phyloP scores from a whole-genome alignment of 345 rosid genomes.

The Punica granatum region DNA sequence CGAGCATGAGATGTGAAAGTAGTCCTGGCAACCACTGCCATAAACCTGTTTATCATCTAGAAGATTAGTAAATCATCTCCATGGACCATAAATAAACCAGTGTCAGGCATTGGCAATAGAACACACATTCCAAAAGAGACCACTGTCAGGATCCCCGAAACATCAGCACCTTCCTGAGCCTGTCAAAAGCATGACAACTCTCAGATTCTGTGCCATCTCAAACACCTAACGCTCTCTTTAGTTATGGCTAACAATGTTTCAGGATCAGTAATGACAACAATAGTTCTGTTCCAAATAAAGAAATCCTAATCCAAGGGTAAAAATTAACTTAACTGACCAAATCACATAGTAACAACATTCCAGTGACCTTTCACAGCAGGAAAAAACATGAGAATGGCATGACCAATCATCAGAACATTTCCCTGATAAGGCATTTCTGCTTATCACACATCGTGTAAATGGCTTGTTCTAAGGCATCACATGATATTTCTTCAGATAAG shows the following conservation, averaged over 20 bases:
- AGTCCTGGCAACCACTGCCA: conserved; percentile 78
- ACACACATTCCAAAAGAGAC: conserved; percentile 96
- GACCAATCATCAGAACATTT: no score
- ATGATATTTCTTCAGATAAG: no score
- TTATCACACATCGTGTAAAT: no score
- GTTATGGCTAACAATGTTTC: no score
- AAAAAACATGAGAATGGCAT: no score
- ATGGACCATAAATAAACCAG: background rate
- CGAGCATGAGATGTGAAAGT: conserved; percentile 88
- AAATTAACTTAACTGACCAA: background rate
- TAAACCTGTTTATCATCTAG: conserved; percentile 52
- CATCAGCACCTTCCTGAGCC: background rate
- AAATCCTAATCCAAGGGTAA: background rate
- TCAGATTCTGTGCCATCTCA: background rate
- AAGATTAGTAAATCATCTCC: conserved; percentile 1
- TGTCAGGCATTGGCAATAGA: conserved; percentile 12
- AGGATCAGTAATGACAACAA: background rate
- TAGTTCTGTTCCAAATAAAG: no score
- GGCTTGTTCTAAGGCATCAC: no score
- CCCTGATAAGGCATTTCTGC: no score
- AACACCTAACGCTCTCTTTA: background rate
- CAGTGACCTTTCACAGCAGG: no score
- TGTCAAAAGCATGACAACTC: background rate
- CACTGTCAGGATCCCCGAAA: conserved; percentile 22
- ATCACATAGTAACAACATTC: conserved; percentile 55